Base-by-base conservation (phyloP, 371 early-diverging fungal genomes). In the Lichtheimia corymbifera region DNA sequence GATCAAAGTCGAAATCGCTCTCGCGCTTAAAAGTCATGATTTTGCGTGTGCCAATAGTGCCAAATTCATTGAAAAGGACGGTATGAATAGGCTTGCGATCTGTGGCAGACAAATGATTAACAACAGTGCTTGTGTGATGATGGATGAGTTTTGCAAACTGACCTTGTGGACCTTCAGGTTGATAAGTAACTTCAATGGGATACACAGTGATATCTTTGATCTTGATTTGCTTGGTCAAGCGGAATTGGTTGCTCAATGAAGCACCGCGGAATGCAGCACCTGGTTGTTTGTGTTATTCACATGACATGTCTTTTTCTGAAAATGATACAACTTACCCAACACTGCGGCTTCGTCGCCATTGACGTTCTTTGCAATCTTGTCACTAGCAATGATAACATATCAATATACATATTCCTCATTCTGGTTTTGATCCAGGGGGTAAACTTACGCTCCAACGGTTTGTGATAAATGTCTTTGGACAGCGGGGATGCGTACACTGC, bases 311-410 rank as follows among this genome's bases (percentile, higher is more conserved):
- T 9, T 43, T 4, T 0, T 12, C 3, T 17, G 18, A 2, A 42
- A 14, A 55, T 7, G 18, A 42, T 14, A 35, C 0, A 22, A 28
- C n/a, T 58, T 47, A 58, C 93, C 93, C 69, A 95, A 73, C n/a
- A 94, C 97, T 42, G 93, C 93, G 14, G 98, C 96, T 76, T 98
- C 99, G 67, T 98, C 99, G 30, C 85, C 91, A 66, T 98, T 96
- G 25, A 98, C 88, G 62, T 93, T 94, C 78, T 92, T 86, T 42
- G 97, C 93, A 63, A 98, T 89, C 75, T 91, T 93, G 63, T 87
- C 88, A 59, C 85, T 85, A 56, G 14, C n/a, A 49, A 44, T 30
- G 22, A 24, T 15, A 40, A 24, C 41, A 45, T 5, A 45, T 18
- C 17, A 15, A 5, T 18, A 18, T 18, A 45, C 45, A 15, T 45